Percentiles rank a stretch among this genome's conserved stretches.
Conservation (phyloP, 495 filamentous ascomycete genomes). For the Penicillium arizonense region DNA sequence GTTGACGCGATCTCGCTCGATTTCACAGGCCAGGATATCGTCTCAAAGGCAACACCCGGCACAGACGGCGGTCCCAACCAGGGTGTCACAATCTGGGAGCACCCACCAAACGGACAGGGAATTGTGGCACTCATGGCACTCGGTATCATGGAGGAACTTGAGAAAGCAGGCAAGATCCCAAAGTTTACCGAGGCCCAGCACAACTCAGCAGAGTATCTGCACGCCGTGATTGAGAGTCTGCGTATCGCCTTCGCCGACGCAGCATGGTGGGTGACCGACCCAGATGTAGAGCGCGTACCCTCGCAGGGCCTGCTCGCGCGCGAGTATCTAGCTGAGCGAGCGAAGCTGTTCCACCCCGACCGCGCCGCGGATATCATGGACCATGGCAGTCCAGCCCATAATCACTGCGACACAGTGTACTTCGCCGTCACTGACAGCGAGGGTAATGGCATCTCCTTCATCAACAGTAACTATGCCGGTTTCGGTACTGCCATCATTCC, state of each 20-base stretch:
- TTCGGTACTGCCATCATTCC: conserved; percentile 92
- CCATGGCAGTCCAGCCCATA: conserved; percentile 68
- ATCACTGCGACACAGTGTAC: conserved; percentile 87
- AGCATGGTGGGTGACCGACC: conserved; percentile 86
- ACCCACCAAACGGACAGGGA: conserved; percentile 97
- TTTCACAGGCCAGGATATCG: conserved; percentile 68
- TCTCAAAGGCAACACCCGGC: conserved; percentile 43
- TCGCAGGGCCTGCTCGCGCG: conserved; percentile 57
- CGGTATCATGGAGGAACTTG: conserved; percentile 83
- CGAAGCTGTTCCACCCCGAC: conserved; percentile 63
- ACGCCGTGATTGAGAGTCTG: conserved; percentile 84
- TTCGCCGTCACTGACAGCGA: conserved; percentile 75
- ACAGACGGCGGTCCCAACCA: conserved; percentile 44
- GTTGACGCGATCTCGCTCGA: conserved; percentile 77
- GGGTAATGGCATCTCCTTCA: conserved; percentile 93
- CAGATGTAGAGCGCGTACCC: conserved; percentile 65
- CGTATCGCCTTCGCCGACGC: conserved; percentile 93
- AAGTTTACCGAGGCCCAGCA: conserved; percentile 67
- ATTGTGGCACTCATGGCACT: conserved; percentile 93
- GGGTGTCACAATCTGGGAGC: conserved; percentile 89
- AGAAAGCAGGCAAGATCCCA: conserved; percentile 67
- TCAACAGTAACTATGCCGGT: conserved; percentile 90
- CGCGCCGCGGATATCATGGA: conserved; percentile 54
- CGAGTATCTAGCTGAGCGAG: conserved; percentile 66
- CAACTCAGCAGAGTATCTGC: conserved; percentile 78